Evolutionary conservation across 495 filamentous ascomycete species (phyloP).

Genomic region (Hypoxylon trugodes): DNA sequence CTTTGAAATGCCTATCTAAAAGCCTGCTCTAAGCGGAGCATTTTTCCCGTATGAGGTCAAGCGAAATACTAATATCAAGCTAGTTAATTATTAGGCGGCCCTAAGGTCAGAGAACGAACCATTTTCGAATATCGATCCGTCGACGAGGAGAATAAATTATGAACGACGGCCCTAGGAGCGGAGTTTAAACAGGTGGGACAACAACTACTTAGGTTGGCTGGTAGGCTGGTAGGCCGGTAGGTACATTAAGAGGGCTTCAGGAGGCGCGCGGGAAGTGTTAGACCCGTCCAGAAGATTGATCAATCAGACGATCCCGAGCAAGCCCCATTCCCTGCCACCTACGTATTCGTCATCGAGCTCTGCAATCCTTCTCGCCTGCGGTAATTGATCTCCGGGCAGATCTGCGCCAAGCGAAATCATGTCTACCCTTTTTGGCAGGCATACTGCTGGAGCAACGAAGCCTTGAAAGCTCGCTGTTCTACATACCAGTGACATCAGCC

Average conservation of each 20-base stretch:
- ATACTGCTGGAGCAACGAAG: constrained; percentile 18
- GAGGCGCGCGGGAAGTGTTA: constrained; percentile 2
- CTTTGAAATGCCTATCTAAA: neutral
- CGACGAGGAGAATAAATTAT: neutral
- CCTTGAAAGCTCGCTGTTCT: constrained; percentile 6
- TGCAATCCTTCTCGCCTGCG: constrained; percentile 10
- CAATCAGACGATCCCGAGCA: constrained; percentile 7
- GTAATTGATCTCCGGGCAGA: constrained; percentile 20
- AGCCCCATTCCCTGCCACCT: constrained; percentile 2
- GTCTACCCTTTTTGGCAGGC: neutral
- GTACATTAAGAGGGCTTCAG: neutral
- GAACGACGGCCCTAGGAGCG: neutral
- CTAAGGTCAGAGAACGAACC: too few species aligned
- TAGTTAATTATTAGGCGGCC: neutral
- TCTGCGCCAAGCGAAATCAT: constrained; percentile 35
- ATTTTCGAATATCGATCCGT: neutral
- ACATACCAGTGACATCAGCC: constrained; percentile 21
- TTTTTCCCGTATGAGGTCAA: constrained; percentile 10
- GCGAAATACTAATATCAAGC: neutral
- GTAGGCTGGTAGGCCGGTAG: too few species aligned
- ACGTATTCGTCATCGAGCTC: constrained; percentile 26
- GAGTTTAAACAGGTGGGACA: constrained; percentile 5
- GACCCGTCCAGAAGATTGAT: neutral
- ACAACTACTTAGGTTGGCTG: too few species aligned
- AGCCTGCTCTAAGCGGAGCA: constrained; percentile 14